These are phyloP conservation scores for Globisporangium viniferum DNA, from an alignment of 352 stramenopile genomes.

Conservation along the genomic window DNA sequence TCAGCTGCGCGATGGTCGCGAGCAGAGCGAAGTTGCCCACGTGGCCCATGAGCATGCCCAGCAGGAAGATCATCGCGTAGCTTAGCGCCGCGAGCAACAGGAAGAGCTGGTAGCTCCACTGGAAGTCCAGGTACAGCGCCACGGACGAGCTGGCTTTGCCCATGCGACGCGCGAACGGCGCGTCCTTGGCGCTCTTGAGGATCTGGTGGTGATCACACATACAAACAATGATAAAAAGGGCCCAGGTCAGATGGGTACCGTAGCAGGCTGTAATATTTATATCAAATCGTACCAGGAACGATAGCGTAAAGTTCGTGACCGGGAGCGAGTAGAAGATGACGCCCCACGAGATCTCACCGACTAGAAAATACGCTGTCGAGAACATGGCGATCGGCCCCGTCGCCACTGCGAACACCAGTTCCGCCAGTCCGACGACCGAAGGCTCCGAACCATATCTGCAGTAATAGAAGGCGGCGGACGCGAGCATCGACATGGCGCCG, in stretches of 20 bases:
- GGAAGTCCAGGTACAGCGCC: conserved; percentile 50
- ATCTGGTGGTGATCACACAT: conserved; percentile 24
- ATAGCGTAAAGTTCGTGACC: conserved; percentile 57
- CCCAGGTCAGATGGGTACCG: background rate
- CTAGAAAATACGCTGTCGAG: conserved; percentile 47
- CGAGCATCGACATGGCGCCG: conserved; percentile 27
- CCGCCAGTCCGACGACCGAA: conserved; percentile 42
- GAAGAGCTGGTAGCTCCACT: conserved; percentile 61
- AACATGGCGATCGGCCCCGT: conserved; percentile 57
- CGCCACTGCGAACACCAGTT: conserved; percentile 44
- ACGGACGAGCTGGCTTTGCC: conserved; percentile 43
- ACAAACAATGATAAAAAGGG: background rate
- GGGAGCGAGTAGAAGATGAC: conserved; percentile 53
- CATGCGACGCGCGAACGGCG: conserved; percentile 64
- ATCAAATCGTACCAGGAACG: conserved; percentile 35
- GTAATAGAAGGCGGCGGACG: conserved; percentile 50
- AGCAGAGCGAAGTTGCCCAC: conserved; percentile 68
- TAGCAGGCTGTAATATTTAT: background rate
- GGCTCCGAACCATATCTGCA: conserved; percentile 37
- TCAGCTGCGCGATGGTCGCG: conserved; percentile 48
- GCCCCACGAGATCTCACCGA: conserved; percentile 34
- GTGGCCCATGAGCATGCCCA: conserved; percentile 50
- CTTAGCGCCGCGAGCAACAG: conserved; percentile 53
- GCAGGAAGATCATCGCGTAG: conserved; percentile 54
- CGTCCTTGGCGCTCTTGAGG: conserved; percentile 67